Evolutionary conservation across 2,329 filamentous ascomycete genomes (phyloP), one percentile per base, ranked within the genome.

Genomic region (Colletotrichum theobromicola): DNA sequence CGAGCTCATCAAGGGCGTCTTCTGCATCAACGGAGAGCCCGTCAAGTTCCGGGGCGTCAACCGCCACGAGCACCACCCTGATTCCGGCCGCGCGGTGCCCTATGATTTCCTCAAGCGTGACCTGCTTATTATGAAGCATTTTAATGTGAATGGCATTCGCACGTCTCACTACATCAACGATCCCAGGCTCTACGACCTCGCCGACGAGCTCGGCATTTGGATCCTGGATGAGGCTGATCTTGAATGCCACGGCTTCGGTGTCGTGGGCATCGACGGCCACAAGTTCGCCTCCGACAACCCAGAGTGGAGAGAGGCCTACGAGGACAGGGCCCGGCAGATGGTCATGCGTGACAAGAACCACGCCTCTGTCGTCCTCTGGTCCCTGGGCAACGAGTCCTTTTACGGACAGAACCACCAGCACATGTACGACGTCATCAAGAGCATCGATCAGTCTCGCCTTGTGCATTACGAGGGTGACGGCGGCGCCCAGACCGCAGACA

Each of bases 91-190:
- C 1, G 87, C 91, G 1, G 90, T 94, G 1, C 91, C 91, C 0
- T 87, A 89, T 32, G 88, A 90, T 0, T 90, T 89, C n/a, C 87
- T 94, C 78, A 86, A 88, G 67, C 82, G 85, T 2, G 93, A 94
- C 75, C 84, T 94, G 4, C 75, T 92, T 4, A 83, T 88, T 5
- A 94, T 94, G 92, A 94, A 94, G 80, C 84, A 83, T 2, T 88
- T 93, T 82, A 93, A 94, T 76, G 89, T 95, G 80, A 95, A 95
- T 75, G 91, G 92, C 3, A 88, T 95, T 12, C 90, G 93, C 2
- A 93, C 91, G 0, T 92, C 88, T 0, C 93, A 95, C 79, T 91
- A 95, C 63, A 89, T 90, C 12, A 92, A 91, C 34, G 90, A 93
- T 72, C 85, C 88, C 2, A 83, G 87, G 10, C 80, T 94, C 1